A percentile compares a stretch with the other conserved stretches of the same genome.
Evolutionary conservation across 345 rosid genomes (phyloP).

Genomic region (Populus ilicifolia): DNA sequence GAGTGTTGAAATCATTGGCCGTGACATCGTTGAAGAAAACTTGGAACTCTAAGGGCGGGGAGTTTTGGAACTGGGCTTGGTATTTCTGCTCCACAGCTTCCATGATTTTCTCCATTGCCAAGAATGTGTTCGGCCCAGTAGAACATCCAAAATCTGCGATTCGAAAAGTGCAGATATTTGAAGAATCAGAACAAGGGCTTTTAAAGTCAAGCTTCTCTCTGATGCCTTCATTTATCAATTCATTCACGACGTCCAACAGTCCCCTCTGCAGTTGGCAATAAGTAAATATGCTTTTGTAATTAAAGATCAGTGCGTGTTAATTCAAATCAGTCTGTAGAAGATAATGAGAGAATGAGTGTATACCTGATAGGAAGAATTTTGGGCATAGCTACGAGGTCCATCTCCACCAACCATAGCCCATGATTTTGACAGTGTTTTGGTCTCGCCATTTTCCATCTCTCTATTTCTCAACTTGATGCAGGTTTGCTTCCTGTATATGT

Average conservation of each 20-base stretch:
- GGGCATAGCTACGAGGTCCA: neutral
- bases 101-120: constrained; percentile 6
- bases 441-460: neutral
- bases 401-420: neutral
- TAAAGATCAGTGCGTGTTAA: too few relatives aligned
- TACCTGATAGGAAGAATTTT: constrained; percentile 6
- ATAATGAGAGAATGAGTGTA: neutral
- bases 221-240: neutral
- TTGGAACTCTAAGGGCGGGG: constrained; percentile 6
- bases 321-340: too few relatives aligned
- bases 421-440: neutral
- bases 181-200: neutral
- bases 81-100: constrained; percentile 5
- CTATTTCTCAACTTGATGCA: too few relatives aligned
- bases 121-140: constrained; percentile 17
- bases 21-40: constrained; percentile 40
- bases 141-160: constrained; percentile 20
- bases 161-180: neutral
- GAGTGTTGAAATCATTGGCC: constrained; percentile 39
- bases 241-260: neutral
- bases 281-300: too few relatives aligned
- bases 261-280: neutral
- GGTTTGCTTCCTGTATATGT: too few relatives aligned
- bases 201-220: neutral
- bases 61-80: neutral